phyloP scores from a whole-genome alignment of 768 basidiomycete genomes.

The Termitomyces sp. region DNA sequence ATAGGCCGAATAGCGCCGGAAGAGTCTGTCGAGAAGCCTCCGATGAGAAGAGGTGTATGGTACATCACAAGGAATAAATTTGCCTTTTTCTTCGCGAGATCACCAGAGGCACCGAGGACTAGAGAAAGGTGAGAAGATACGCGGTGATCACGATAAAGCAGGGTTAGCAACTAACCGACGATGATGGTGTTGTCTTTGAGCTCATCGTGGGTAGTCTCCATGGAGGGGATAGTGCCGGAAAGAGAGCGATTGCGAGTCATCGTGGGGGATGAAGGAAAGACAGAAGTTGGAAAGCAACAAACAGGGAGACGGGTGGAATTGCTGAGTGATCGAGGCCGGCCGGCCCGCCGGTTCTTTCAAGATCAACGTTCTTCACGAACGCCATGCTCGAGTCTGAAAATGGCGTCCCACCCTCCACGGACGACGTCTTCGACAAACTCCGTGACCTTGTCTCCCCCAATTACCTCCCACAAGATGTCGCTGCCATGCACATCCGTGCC shows the following conservation, averaged over 20 bases:
- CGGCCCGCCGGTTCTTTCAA: conserved; percentile 6
- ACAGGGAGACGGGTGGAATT: conserved; percentile 7
- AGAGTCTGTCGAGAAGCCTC: conserved; percentile 60
- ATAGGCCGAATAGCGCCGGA: conserved; percentile 92
- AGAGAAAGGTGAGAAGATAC: conserved; percentile 9
- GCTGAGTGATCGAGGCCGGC: conserved; percentile 14
- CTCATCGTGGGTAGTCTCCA: conserved; percentile 66
- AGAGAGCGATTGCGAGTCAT: conserved; percentile 48
- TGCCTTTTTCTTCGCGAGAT: conserved; percentile 98
- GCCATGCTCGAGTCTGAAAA: conserved; percentile 23
- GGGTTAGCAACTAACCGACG: conserved; percentile 53
- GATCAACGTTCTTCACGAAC: neutral
- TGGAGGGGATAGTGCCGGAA: conserved; percentile 86
- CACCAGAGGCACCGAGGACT: conserved; percentile 96
- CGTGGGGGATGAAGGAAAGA: conserved; percentile 13
- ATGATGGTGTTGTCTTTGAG: conserved; percentile 88
- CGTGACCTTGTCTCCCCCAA: conserved; percentile 52
- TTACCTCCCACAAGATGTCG: conserved; percentile 38
- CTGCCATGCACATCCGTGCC: conserved; percentile 56
- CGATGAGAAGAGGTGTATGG: conserved; percentile 7
- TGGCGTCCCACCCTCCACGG: conserved; percentile 30
- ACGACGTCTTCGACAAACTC: conserved; percentile 55
- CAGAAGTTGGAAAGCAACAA: conserved; percentile 6
- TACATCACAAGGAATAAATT: conserved; percentile 2
- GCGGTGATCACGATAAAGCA: neutral